Evolutionary conservation across 225 moss, liverwort and hornwort genomes (phyloP).

Genomic region (Thuidium tamariscinum): DNA sequence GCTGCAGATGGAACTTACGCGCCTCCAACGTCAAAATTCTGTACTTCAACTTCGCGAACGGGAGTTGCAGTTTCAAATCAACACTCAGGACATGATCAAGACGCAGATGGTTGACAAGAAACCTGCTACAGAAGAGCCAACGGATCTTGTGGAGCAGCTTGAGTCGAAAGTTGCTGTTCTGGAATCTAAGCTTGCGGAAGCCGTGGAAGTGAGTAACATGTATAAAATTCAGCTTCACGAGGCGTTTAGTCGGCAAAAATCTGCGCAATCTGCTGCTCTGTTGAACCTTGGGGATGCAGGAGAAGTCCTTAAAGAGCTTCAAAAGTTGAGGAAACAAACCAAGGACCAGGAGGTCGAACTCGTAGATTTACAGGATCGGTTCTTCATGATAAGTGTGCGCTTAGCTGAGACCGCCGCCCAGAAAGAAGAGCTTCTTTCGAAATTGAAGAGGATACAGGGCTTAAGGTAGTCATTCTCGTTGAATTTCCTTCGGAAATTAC

Average conservation of each 20-base stretch:
- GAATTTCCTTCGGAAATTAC: background rate
- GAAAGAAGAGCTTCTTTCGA: constrained; percentile 45
- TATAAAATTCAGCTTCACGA: constrained; percentile 41
- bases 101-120: constrained; percentile 24
- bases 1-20: constrained; percentile 43
- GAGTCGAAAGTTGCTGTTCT: constrained; percentile 26
- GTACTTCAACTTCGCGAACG: constrained; percentile 44
- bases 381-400: constrained; percentile 33
- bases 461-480: background rate
- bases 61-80: constrained; percentile 43
- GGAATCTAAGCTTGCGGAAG: constrained; percentile 44
- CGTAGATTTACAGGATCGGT: constrained; percentile 27
- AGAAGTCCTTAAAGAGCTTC: constrained; percentile 28
- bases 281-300: constrained; percentile 28
- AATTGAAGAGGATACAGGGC: constrained; percentile 38
- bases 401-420: constrained; percentile 38
- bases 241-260: constrained; percentile 27
- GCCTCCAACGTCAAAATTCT: constrained; percentile 43
- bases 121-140: background rate
- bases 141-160: constrained; percentile 4
- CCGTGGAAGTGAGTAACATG: constrained; percentile 48
- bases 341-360: constrained; percentile 40
- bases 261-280: constrained; percentile 31
- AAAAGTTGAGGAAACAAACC: constrained; percentile 26
- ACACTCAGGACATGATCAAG: constrained; percentile 34